phyloP scores from a whole-genome alignment of 495 filamentous ascomycete species.

The Daldinia concentrica region DNA sequence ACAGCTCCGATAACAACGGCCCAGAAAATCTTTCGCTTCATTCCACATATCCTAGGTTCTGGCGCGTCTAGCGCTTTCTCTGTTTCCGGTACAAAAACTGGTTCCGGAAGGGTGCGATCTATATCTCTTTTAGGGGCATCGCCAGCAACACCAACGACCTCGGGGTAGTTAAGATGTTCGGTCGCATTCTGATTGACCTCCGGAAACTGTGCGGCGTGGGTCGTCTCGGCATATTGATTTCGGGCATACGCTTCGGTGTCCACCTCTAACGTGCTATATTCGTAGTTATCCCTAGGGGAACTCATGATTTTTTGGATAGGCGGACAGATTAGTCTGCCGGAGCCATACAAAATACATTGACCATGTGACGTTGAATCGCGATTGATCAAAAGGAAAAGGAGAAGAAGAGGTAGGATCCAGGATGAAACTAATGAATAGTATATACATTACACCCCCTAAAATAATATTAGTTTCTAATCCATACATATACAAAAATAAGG shows the following conservation, averaged over 20 bases:
- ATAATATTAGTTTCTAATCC: no score
- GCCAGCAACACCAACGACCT: conserved; percentile 18
- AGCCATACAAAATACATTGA: conserved; percentile 12
- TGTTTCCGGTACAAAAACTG: conserved; percentile 1
- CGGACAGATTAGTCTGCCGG: conserved; percentile 11
- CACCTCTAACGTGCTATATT: conserved; percentile 46
- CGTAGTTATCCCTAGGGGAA: conserved; percentile 32
- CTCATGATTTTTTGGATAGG: conserved; percentile 30
- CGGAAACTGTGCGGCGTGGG: conserved; percentile 15
- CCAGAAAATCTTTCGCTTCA: conserved; percentile 40
- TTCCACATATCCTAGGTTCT: conserved; percentile 37
- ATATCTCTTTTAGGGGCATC: conserved; percentile 4
- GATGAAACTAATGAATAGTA: conserved; percentile 27
- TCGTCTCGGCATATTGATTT: conserved; percentile 25
- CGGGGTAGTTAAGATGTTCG: conserved; percentile 32
- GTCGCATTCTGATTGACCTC: conserved; percentile 34
- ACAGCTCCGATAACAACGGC: conserved; percentile 27
- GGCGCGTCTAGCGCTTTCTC: conserved; percentile 2
- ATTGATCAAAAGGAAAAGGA: conserved; percentile 5
- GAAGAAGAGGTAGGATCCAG: conserved; percentile 17
- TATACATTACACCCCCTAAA: no score
- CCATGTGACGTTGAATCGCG: conserved; percentile 1
- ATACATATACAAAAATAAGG: no score
- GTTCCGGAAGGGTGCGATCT: conserved; percentile 32
- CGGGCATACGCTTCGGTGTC: conserved; percentile 28